Evolutionary conservation across 2,329 filamentous ascomycete species (phyloP), one percentile per base, ranked within the genome.

Genomic region (Fusarium heterosporum): DNA sequence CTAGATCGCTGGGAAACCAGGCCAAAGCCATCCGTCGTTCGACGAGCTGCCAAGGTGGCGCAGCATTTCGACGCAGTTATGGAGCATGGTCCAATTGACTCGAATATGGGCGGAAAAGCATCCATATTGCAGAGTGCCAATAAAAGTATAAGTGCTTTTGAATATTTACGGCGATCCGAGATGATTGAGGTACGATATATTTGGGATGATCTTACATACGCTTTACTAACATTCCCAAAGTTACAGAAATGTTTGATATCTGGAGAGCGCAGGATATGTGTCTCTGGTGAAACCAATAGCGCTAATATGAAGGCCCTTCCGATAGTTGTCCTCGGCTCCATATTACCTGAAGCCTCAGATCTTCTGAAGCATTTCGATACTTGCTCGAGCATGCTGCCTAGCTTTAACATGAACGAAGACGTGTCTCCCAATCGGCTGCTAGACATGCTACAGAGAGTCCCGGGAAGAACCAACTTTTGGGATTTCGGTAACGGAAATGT

Each of bases 11-110:
- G 64, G 66, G 43, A 46, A 16, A 55, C 25, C 4, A 46, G 39
- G 11, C 66, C 66, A 3, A 54, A 54, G 28, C 55, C 66, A 11
- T 63, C 66, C 3, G 54, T 61, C 1, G 40, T 68, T 8, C 55
- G 66, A 9, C 61, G 66, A 17, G 66, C 64, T 10, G 61, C 66
- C 11, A 69, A 68, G 40, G 12, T 69, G n/a, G 66, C 66, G 6
- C 55, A 68, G 14, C 66, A 69, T 14, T 67, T 69, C 4, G 66
- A 61, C n/a, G 66, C 66, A 8, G 61, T 69, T 8, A 59, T 69
- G 26, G 64, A 69, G 25, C 66, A 69, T 55, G 66, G 64, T 10
- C 64, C 65, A 3, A 32, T 34, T 9, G 58, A 64, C 16, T 32
- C 49, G 4, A 42, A 12, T 14, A 47, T 32, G 22, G 25, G 40